These are phyloP conservation scores for Ophiostoma novo-ulmi DNA, from an alignment of 2,329 filamentous ascomycete genomes.

Conservation along the genomic window DNA sequence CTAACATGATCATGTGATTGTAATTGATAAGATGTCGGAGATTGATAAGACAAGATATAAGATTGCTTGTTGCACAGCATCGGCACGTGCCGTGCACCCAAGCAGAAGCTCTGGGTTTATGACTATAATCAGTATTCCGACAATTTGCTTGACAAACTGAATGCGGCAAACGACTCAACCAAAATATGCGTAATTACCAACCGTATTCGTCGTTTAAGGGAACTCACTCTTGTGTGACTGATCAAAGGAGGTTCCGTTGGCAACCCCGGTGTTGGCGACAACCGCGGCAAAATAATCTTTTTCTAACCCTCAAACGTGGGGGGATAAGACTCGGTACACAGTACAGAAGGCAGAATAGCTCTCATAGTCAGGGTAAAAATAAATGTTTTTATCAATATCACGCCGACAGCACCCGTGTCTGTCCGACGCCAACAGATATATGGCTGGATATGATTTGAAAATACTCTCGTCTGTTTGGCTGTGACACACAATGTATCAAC, in stretches of 20 bases:
- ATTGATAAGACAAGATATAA: neutral
- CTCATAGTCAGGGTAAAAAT: neutral
- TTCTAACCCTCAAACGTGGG: no score
- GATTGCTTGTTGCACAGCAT: neutral
- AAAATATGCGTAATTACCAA: neutral
- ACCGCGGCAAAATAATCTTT: neutral
- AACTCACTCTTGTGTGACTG: no score
- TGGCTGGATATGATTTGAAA: neutral
- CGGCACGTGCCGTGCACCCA: neutral
- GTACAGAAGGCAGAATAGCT: no score
- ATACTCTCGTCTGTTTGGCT: neutral
- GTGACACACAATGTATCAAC: neutral
- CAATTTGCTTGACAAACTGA: neutral
- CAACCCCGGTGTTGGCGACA: neutral
- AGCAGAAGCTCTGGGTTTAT: neutral
- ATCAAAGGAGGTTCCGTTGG: no score
- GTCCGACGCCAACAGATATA: no score
- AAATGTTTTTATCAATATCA: neutral
- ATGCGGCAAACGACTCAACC: neutral
- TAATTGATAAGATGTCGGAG: neutral
- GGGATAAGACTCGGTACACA: neutral
- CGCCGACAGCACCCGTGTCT: no score
- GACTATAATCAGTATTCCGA: neutral
- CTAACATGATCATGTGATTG: neutral
- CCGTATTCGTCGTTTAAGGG: neutral